Base-by-base conservation (phyloP, 2,329 filamentous ascomycete genomes). In the Colletotrichum sp. region DNA sequence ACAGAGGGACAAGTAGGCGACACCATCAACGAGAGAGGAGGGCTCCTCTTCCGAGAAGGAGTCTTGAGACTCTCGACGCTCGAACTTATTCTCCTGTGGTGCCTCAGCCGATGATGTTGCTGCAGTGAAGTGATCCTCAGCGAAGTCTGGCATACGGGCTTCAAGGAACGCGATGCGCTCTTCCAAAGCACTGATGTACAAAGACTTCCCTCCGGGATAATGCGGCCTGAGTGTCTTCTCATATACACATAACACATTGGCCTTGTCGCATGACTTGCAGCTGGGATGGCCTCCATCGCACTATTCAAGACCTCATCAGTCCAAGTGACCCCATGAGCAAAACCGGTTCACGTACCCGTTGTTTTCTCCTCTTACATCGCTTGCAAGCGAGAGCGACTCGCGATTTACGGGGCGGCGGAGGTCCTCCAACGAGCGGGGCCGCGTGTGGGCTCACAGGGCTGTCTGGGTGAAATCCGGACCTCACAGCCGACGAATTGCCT, bases 111-210 rank as follows among this genome's bases (percentile, higher is more conserved):
- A 9, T 2, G 36, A 39, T 4, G 44, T 26, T 2, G 71, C 49
- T 8, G 24, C 10, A 2, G 67, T n/a, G 28, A 81, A 81, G n/a
- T 82, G 80, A 49, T 82, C 80, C 36, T 81, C 76, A 1, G 78
- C 79, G 67, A 79, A 79, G 6, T 78, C 80, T 2, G 80, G 81
- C 62, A 82, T 68, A 2, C 79, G 76, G 1, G 80, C 80, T 49
- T 82, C 81, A 6, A 82, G 78, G 8, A 82, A 82, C 1, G 81
- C 81, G 21, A 82, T 82, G 1, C 81, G 78, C 70, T 82, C 81
- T 36, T 82, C 81, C 8, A 82, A 68, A 2, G 79, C 80, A 8
- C 75, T 80, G 77, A 81, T 81, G 70, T 81, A 81, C 79, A 79
- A 39, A 4, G 80, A 79, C 55, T 81, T 81, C 5, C 80, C 80